Base-by-base conservation (phyloP, 768 basidiomycete species). In the Tylopilus subfusipes region DNA sequence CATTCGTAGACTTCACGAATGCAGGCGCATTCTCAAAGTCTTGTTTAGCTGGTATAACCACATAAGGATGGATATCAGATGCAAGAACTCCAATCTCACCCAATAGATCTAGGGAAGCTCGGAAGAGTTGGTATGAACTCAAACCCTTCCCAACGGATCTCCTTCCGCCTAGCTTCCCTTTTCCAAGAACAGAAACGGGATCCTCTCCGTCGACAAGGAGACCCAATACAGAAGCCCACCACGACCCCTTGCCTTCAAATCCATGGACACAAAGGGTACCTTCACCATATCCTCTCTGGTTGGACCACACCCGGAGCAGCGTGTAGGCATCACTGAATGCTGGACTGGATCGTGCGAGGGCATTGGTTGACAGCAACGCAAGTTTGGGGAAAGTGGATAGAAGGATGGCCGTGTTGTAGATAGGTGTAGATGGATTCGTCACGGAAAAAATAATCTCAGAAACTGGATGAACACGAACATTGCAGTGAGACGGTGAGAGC, bases 91-190 rank as follows among this genome's bases (percentile, higher is more conserved):
- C 14, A 16, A 22, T 27, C 86, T 58, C 64, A 93, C 93, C 82
- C 22, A 98, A 67, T 63, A 94, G 86, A 66, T 94, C 90, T 60
- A 96, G 72, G 1, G 83, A 86, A 31, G 89, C 92, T 60, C 88
- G 82, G 69, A 98, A 88, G 27, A 96, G 76, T 66, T 95, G 93
- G 72, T 96, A 97, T 21, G 90, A 90, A 56, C 91, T 94, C 60
- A 98, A 67, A 2, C 93, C 90, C 52, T 79, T 82, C 6, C 92
- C 95, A 3, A 95, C 65, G 0, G 84, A 79, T 63, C 77, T 83
- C 50, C 83, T 75, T 49, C 73, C 76, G 25, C 60, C 34, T 11
- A 42, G 52, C 58, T 72, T 65, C 36, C 62, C 54, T 30, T 65
- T 47, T 34, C 68, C 60, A 2, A 18, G 10, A 18, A 63, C 68